Evolutionary conservation across 345 rosid genomes (phyloP), one percentile per base, ranked within the genome.

Genomic region (Pseudoturritis turrita): DNA sequence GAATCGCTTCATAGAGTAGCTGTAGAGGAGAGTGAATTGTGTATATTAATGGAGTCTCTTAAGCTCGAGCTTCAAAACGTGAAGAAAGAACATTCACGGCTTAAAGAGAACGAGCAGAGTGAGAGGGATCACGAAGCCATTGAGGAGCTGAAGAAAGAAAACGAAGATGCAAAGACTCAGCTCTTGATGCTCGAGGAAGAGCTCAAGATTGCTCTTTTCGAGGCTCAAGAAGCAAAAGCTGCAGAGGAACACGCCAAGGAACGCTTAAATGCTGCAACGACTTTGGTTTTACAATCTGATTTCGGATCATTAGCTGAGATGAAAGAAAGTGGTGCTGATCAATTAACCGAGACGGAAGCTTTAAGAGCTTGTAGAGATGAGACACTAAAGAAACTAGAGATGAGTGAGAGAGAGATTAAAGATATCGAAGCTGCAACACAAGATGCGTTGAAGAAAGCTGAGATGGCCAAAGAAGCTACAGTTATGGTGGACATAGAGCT

Each of bases 301-400:
- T 83, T 88, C 62, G 81, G 81, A n/a, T 72, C 84, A 71, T 75
- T 79, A 77, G 84, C 89, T 23, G 90, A 88, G 75, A 78, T 79
- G 88, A 88, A 86, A 85, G 95, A 88, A 78, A 85, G 74, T 14
- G 91, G 83, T 62, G 89, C 76, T 15, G 85, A 80, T 51, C 96
- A 90, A 67, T 52, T 86, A 77, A 96, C 86, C 39, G 95, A 94
- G 88, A 91, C 85, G 2, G 91, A 91, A 80, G 97, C 95, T n/a
- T 87, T 89, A 69, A 88, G 82, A 83, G 98, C 97, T 57, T 86
- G 97, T 31, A 95, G 89, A 78, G 87, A 84, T 33, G 98, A 88
- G 78, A 88, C 92, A 6, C 71, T 85, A 10, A 89, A 85, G 85
- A 88, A 80, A 68, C 53, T 86, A 36, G 88, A 85, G 72, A 83